Evolutionary conservation across 352 stramenopile species (phyloP).

Genomic region (Globisporangium splendens): DNA sequence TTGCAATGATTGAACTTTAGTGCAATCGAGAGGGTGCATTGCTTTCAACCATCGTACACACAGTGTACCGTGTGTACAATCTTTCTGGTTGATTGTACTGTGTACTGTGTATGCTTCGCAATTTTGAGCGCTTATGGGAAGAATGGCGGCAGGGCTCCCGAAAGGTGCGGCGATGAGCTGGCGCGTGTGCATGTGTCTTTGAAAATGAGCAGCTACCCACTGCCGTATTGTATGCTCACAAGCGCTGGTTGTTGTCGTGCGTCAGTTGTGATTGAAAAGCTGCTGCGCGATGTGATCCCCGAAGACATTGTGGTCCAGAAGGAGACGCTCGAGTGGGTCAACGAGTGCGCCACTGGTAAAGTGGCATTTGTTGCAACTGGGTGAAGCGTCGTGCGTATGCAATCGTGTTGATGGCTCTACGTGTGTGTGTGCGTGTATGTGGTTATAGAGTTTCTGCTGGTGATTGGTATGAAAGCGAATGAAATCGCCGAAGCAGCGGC

Average conservation of each 20-base stretch:
- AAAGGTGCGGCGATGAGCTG: conserved; percentile 9
- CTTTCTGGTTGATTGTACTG: not conserved
- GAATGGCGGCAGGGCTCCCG: not conserved
- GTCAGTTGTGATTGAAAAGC: conserved; percentile 30
- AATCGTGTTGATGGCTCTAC: not conserved
- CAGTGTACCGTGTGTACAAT: not conserved
- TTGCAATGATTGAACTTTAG: no score
- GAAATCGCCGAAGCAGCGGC: conserved; percentile 35
- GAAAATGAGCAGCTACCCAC: not conserved
- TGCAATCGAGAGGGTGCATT: no score
- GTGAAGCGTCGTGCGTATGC: conserved; percentile 1
- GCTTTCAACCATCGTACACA: not conserved
- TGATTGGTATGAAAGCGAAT: conserved; percentile 50
- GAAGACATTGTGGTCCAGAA: conserved; percentile 57
- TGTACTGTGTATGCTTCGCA: not conserved
- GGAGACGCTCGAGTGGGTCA: conserved; percentile 65
- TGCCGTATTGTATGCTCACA: no score
- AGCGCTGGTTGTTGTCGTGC: not conserved
- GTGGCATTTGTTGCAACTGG: not conserved
- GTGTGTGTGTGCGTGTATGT: not conserved
- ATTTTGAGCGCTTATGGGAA: not conserved
- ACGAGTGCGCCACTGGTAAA: conserved; percentile 47
- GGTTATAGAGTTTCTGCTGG: conserved; percentile 42
- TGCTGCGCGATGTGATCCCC: conserved; percentile 52
- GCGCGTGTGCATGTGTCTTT: not conserved